Conservation (phyloP, 2,329 filamentous ascomycete species). For the Phoma sp. region DNA sequence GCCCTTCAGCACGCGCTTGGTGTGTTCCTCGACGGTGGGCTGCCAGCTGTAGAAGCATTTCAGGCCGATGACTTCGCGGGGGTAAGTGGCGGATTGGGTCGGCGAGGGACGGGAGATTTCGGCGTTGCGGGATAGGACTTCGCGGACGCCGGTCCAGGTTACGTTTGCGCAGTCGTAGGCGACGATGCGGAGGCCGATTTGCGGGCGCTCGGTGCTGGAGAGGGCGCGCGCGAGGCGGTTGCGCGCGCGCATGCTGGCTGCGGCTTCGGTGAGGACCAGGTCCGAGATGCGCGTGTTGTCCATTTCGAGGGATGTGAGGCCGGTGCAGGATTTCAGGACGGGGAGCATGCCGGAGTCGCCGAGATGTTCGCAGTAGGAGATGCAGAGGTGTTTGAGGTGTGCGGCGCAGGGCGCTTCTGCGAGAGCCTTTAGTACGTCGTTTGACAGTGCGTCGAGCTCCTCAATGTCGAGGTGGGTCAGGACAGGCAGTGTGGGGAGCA, state of each 20-base stretch:
- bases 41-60: slow-evolving; percentile 98
- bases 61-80: slow-evolving; percentile 79
- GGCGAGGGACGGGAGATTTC: slow-evolving; percentile 65
- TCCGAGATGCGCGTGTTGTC: slow-evolving; percentile 94
- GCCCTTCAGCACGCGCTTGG: slow-evolving; percentile 79
- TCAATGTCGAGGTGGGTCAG: slow-evolving; percentile 91
- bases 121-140: slow-evolving; percentile 84
- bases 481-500: slow-evolving; percentile 76
- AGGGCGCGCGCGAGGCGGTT: slow-evolving; percentile 53
- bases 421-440: slow-evolving; percentile 74
- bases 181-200: slow-evolving; percentile 73
- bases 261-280: slow-evolving; percentile 82
- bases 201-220: slow-evolving; percentile 39
- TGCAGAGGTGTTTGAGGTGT: slow-evolving; percentile 77
- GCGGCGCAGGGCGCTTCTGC: slow-evolving; percentile 77
- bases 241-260: slow-evolving; percentile 75
- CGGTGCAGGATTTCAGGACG: slow-evolving; percentile 75
- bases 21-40: slow-evolving; percentile 92
- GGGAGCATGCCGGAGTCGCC: slow-evolving; percentile 85
- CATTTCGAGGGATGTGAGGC: slow-evolving; percentile 76
- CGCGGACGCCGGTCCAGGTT: slow-evolving; percentile 89
- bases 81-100: slow-evolving; percentile 60
- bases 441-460: slow-evolving; percentile 79
- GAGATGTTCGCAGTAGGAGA: slow-evolving; percentile 88
- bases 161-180: slow-evolving; percentile 92